Conservation (phyloP, 1,284 basidiomycete genomes). For the Xerocomus tenax region DNA sequence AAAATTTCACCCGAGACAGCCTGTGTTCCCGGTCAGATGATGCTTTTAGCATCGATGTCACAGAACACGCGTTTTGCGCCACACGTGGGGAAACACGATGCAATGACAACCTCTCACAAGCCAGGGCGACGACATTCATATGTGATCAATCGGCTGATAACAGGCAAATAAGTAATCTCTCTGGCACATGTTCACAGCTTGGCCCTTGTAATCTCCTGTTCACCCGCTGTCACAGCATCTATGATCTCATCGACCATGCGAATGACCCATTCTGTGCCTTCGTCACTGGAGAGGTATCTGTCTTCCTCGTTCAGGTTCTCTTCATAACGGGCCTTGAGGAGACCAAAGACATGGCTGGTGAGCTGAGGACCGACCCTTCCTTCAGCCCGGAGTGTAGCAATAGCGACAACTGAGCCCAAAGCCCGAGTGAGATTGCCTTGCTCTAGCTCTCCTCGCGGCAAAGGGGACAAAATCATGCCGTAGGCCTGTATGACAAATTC, state of each 20-base stretch:
- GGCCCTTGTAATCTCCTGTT: slow-evolving; percentile 38
- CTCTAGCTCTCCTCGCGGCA: slow-evolving; percentile 53
- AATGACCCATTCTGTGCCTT: slow-evolving; percentile 89
- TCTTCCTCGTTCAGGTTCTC: slow-evolving; percentile 64
- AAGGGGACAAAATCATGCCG: slow-evolving; percentile 75
- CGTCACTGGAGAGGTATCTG: slow-evolving; percentile 80
- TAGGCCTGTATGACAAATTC: slow-evolving; percentile 93
- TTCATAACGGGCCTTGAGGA: slow-evolving; percentile 71
- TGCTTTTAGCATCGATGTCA: slow-evolving; percentile 17
- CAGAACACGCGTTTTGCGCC: slow-evolving; percentile 26
- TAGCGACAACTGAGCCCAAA: slow-evolving; percentile 81
- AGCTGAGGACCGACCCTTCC: slow-evolving; percentile 86
- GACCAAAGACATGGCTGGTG: slow-evolving; percentile 85
- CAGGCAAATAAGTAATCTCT: slow-evolving; percentile 21
- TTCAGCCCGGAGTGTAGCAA: slow-evolving; percentile 86
- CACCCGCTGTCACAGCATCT: slow-evolving; percentile 55
- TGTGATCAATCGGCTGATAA: slow-evolving; percentile 29
- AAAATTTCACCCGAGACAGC: slow-evolving; percentile 19
- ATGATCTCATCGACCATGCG: slow-evolving; percentile 76
- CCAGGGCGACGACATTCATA: slow-evolving; percentile 18
- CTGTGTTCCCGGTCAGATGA: slow-evolving; percentile 22
- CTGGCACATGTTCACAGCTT: slow-evolving; percentile 47
- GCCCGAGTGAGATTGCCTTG: slow-evolving; percentile 82
- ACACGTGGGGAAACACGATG: slow-evolving; percentile 33
- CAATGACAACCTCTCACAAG: slow-evolving; percentile 19